Evolutionary conservation across 2,329 filamentous ascomycete genomes (phyloP), one percentile per base, ranked within the genome.

Genomic region (Colletotrichum trifolii): DNA sequence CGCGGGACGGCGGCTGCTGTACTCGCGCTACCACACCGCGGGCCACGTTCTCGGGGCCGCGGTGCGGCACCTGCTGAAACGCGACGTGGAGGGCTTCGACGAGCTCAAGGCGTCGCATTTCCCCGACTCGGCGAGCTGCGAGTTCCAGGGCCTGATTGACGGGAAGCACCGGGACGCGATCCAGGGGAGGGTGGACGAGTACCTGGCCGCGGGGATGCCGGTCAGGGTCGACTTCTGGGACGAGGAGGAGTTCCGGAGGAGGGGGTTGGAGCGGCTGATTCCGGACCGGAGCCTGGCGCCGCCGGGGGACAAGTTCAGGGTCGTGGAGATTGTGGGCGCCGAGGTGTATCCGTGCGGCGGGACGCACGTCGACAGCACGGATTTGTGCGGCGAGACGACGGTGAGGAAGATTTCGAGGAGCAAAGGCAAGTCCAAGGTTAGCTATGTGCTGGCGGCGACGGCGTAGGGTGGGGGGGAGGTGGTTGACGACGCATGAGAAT

Each of bases 311-410:
- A 88, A 85, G 73, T 87, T 89, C 38, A 81, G 91, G 8, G 88
- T 92, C 0, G 90, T 93, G 33, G 84, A 87, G 64, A 91, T 93
- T 65, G 85, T 87, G 0, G 90, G 89, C 0, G 84, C 86, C 0
- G 91, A 90, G 69, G 84, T 84, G 34, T 93, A 93, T 78, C 90
- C 91, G 1, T 93, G 91, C 74, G 91, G 91, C 8, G 91, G 91
- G 0, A 93, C 91, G 34, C 91, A 93, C 79, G 90, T 93, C 4
- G 79, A 84, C 36, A 83, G 78, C 15, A 90, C 88, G 17, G 81
- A 83, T 62, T 69, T 83, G 65, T 88, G 85, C 70, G 87, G 89
- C 1, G 83, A 84, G 72, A 87, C 87, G 6, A 85, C 78, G 3
- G 88, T 93, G 4, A 89, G 83, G 79, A 91, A 90, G 78, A 89